Evolutionary conservation across 1,139 yeast genomes (phyloP), one percentile per base, ranked within the genome.

Genomic region (Sugiyamaella novakii): DNA sequence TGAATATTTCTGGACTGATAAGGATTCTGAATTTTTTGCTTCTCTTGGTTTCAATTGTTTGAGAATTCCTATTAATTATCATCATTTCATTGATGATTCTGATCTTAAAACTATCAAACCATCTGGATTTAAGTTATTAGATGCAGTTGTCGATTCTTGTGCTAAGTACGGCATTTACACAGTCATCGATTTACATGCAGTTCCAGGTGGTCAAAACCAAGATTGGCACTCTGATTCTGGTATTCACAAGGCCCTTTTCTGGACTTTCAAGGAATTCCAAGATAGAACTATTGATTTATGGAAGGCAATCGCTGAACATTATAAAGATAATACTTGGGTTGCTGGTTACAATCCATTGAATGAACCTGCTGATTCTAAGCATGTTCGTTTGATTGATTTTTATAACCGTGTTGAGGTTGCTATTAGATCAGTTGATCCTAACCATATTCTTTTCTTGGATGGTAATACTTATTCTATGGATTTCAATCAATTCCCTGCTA

Each of bases 271-370:
- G 54, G 64, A 71, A 15, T 73, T 73, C 64, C 77, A 73, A 59
- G 78, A 74, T 52, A 67, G 68, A 17, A 63, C 70, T 17, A 63
- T 71, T 46, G 67, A 73, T 50, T 67, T 74, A 51, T 74, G 78
- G 78, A 60, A 56, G 15, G 66, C 67, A 40, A 61, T 74, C 46
- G 78, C 78, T 8, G 63, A 61, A 30, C 69, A 72, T 56, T 74
- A 74, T 57, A 68, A 66, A 54, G 72, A 69, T 52, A 73, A 74
- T 55, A 55, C 64, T 19, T 73, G 73, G 73, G 68, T 74, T 44
- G 78, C 78, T 14, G 78, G 78, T 14, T 74, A 73, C 61, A 74
- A 74, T 54, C 75, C 77, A 22, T 64, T 74, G 58, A 74, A 74
- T 55, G 78, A 74, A 57, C 78, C 78, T 15, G 73, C 77, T 5